These are phyloP conservation scores for Starmerella apis DNA, from an alignment of 805 yeast genomes.

Conservation along the genomic window DNA sequence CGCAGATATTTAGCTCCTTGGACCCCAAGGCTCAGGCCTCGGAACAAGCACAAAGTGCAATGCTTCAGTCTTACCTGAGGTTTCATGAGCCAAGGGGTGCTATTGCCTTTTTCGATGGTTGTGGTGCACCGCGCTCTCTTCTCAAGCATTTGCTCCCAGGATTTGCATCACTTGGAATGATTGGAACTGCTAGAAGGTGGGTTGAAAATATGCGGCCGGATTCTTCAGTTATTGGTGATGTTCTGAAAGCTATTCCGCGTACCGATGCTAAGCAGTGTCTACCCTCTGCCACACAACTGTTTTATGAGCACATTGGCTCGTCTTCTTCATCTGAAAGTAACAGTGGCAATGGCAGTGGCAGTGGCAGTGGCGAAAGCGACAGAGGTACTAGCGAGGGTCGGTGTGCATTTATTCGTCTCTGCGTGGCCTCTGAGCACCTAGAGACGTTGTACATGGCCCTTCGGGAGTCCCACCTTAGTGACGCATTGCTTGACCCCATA, in stretches of 20 bases:
- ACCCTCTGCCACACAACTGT: constrained; percentile 21
- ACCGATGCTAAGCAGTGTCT: constrained; percentile 7
- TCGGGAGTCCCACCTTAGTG: constrained; percentile 27
- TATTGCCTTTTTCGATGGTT: constrained; percentile 18
- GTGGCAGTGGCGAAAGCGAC: not conserved
- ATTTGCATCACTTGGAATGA: constrained; percentile 15
- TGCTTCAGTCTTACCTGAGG: constrained; percentile 12
- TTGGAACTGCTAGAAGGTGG: constrained; percentile 20
- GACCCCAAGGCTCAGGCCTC: constrained; percentile 8
- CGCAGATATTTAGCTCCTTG: constrained; percentile 9
- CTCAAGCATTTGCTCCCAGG: constrained; percentile 15
- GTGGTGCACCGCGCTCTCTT: constrained; percentile 16
- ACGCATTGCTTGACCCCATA: constrained; percentile 28
- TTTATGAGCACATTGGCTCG: constrained; percentile 1
- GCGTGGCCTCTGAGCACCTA: constrained; percentile 18
- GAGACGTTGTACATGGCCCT: constrained; percentile 26
- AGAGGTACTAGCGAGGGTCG: constrained; percentile 14
- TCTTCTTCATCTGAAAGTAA: not conserved
- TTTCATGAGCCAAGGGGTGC: constrained; percentile 15
- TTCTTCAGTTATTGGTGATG: not conserved
- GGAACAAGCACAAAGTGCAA: constrained; percentile 12
- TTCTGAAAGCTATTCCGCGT: constrained; percentile 9
- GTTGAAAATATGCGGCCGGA: not conserved
- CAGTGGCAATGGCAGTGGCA: constrained; percentile 4
- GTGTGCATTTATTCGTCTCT: constrained; percentile 23